Base-by-base conservation (phyloP, 2,329 filamentous ascomycete genomes). In the Cercospora sp. region DNA sequence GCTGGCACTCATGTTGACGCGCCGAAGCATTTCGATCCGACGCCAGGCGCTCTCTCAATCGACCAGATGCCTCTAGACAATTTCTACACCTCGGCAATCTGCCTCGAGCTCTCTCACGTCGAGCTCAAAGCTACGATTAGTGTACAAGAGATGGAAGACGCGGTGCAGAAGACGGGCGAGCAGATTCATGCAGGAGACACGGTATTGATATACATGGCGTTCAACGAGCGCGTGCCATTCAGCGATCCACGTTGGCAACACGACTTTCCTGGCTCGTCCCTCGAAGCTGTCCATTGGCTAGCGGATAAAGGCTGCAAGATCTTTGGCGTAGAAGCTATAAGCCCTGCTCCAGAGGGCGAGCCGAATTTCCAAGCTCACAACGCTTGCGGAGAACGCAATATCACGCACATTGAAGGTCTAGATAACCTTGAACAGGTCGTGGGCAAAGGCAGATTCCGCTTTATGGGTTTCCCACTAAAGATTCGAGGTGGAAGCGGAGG, bases 1-100 rank as follows among this genome's bases (percentile, higher is more conserved):
- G 73, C 73, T 3, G 73, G 73, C 12, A 76, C 75, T 4, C 75
- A 76, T 58, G 72, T 76, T 42, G 73, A 75, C 45, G 75, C 74
- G 8, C 73, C 72, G 8, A 76, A 75, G 59, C 74, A 75, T 67
- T 76, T 76, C 60, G 72, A 74, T 26, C 70, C 73, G 0, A 69
- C 69, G 6, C 72, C 72, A 10, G 73, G 73, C 13, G 74, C 71
- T 5, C 66, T 72, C 0, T 72, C 69, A 0, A 75, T 75, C 67
- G 73, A 75, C 48, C 68, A 75, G 55, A 75, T 76, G 69, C 73
- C 70, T 3, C 28, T 75, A 2, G 70, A 72, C n/a, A 70, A 75
- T 67, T 75, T 75, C 64, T 74, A 73, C 60, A 75, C 73, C 20
- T 67, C 67, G 12, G 74, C 74, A 6, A 73, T 75, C 39, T 74